phyloP scores from a whole-genome alignment of 352 stramenopile species.

The Phytopythium mirpurense region DNA sequence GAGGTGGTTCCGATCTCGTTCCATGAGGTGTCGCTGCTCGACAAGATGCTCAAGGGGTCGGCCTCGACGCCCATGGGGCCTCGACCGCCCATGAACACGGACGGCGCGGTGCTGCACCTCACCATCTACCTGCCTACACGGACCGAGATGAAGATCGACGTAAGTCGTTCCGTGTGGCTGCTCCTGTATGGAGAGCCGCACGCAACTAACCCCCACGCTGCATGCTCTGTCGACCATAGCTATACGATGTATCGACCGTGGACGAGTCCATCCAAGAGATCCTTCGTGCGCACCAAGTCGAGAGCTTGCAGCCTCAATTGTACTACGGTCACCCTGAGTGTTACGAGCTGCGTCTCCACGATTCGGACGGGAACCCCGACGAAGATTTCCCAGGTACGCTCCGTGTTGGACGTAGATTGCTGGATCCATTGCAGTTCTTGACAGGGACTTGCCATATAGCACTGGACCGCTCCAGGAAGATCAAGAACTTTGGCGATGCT shows the following conservation, averaged over 20 bases:
- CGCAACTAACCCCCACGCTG: neutral
- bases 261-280: conserved; percentile 87
- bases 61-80: conserved; percentile 35
- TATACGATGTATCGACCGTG: conserved; percentile 84
- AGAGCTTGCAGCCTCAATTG: conserved; percentile 50
- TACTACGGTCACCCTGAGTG: conserved; percentile 87
- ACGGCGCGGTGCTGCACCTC: conserved; percentile 68
- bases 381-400: conserved; percentile 78
- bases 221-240: conserved; percentile 23
- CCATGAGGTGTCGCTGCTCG: conserved; percentile 67
- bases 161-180: conserved; percentile 20
- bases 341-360: conserved; percentile 82
- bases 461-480: conserved; percentile 79
- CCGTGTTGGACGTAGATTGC: neutral
- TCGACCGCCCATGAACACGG: conserved; percentile 53
- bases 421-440: conserved; percentile 1
- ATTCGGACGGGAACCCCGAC: conserved; percentile 78
- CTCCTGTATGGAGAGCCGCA: neutral
- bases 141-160: conserved; percentile 86
- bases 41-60: conserved; percentile 69
- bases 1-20: conserved; percentile 53
- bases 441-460: conserved; percentile 23
- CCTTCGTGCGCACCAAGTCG: conserved; percentile 60
- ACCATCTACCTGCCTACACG: conserved; percentile 84
- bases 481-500: conserved; percentile 89